Evolutionary conservation across 192 early-diverging fungal genomes (phyloP), one percentile per base, ranked within the genome.

Genomic region (Backusella westeae): DNA sequence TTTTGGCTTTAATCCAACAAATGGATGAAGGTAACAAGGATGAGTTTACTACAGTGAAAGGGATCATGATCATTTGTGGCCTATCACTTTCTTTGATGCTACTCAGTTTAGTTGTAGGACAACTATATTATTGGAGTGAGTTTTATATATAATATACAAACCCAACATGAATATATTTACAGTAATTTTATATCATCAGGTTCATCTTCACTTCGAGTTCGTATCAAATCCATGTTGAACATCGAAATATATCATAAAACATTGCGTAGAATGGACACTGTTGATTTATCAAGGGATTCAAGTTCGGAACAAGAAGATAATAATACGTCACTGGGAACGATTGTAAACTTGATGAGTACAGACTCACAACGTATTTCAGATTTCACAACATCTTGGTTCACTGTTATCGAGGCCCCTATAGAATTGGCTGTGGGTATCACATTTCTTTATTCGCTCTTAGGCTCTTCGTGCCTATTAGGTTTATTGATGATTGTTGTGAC

Each of bases 241-340:
- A 78, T 82, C 19, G 91, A 93, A 77, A 79, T 93, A 1, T 88
- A 91, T 39, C 71, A 82, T n/a, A 93, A 91, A 73, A 88, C 89
- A 19, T 81, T 93, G 26, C 83, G 83, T 23, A 87, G 90, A 26
- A 82, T 85, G 77, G 85, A 90, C 78, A 86, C 85, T 72, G 78
- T 83, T 32, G 85, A 78, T 4, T 75, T 67, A 9, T 80, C 72
- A 4, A 77, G 80, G 2, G 85, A 84, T 21, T 80, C 84, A 44
- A 73, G 71, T 26, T 80, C 70, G 6, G 73, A 84, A 2, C 76
- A 82, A 10, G 83, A 82, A 15, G 78, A 82, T 56, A 68, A 56
- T n/a, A 71, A 29, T 10, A 70, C 77, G 1, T 74, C 59, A n/a
- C 77, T 75, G 5, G 84, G 84, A 66, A 80, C 75, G 4, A 85